A percentile compares a stretch with the other conserved stretches of the same genome.
Conservation (phyloP, 2,329 filamentous ascomycete genomes). For the Clarireedia homoeocarpa region DNA sequence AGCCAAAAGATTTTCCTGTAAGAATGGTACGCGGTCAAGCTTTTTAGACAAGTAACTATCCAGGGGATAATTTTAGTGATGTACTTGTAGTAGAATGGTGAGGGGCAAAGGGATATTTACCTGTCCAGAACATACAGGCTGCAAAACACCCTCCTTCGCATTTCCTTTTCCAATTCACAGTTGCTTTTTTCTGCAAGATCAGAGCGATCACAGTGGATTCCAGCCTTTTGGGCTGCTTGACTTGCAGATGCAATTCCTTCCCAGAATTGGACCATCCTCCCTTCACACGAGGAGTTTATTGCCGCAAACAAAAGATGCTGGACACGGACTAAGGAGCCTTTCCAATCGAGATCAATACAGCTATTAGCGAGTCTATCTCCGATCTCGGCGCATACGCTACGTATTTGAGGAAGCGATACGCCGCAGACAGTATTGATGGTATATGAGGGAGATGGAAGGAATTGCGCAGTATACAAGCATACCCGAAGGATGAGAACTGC, state of each 20-base stretch:
- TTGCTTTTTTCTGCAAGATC: not conserved
- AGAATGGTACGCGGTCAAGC: not conserved
- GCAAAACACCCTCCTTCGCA: not conserved
- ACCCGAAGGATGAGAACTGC: not conserved
- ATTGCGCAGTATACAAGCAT: not conserved
- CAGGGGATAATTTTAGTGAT: not conserved
- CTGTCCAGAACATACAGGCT: not conserved
- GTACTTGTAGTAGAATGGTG: not conserved
- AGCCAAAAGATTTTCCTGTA: not conserved
- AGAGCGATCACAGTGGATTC: not conserved
- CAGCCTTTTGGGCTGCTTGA: constrained; percentile 1
- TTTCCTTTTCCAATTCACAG: not conserved
- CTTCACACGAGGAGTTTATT: not conserved
- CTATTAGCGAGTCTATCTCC: not conserved
- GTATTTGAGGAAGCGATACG: not conserved
- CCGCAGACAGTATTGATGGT: not conserved
- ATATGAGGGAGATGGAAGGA: not conserved
- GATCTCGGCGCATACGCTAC: not conserved
- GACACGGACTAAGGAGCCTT: not conserved
- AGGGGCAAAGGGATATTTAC: not conserved
- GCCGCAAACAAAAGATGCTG: not conserved
- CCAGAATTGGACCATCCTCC: not conserved
- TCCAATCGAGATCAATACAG: not conserved
- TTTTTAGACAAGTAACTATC: not conserved
- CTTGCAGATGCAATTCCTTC: not conserved